phyloP scores from a whole-genome alignment of 2,329 filamentous ascomycete species.

The Clarireedia homoeocarpa region DNA sequence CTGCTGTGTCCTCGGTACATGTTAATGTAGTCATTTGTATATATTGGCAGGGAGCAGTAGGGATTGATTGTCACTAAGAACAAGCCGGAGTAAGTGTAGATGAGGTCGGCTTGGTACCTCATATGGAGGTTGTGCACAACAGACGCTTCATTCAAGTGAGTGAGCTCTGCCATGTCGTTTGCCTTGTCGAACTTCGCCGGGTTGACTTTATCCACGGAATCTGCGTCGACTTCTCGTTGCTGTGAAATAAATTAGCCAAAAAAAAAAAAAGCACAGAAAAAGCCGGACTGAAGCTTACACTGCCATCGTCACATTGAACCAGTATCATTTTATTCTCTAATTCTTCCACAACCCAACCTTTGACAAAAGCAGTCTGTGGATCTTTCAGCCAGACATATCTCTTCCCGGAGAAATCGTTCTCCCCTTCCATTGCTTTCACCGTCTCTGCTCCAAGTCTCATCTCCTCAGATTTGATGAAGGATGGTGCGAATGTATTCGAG shows the following conservation, averaged over 20 bases:
- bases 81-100: constrained; percentile 95
- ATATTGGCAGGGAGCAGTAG: constrained; percentile 90
- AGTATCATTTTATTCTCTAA: constrained; percentile 59
- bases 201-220: constrained; percentile 97
- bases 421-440: constrained; percentile 77
- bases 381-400: constrained; percentile 97
- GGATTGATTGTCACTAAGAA: constrained; percentile 97
- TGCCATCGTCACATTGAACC: constrained; percentile 91
- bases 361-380: constrained; percentile 77
- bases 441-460: constrained; percentile 49
- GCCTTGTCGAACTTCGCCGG: constrained; percentile 99
- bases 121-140: constrained; percentile 96
- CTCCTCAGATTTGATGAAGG: constrained; percentile 89
- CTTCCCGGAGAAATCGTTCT: constrained; percentile 98
- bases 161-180: constrained; percentile 98
- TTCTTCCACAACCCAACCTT: constrained; percentile 87
- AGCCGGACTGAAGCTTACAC: constrained; percentile 44
- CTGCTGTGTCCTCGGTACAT: constrained; percentile 91
- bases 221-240: constrained; percentile 79
- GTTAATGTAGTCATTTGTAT: constrained; percentile 92
- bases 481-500: constrained; percentile 85
- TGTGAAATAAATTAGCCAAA: constrained; percentile 31
- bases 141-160: constrained; percentile 93
- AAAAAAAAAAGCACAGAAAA: too few species aligned
- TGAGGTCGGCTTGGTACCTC: constrained; percentile 90